Base-by-base conservation (phyloP, 2,329 filamentous ascomycete genomes). In the Uncinocarpus reesii region DNA sequence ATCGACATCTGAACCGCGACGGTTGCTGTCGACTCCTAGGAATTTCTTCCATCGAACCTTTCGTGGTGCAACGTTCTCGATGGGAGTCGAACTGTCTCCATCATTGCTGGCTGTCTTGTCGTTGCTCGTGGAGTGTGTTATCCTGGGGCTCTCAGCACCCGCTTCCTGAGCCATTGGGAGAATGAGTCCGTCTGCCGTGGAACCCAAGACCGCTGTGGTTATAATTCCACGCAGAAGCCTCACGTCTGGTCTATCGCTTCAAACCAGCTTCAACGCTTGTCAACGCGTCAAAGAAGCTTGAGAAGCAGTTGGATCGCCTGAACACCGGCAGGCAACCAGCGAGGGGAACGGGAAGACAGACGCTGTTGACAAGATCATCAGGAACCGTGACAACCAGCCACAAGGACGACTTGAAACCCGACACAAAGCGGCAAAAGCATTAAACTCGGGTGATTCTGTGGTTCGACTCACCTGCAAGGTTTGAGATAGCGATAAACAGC, bases 31-130 rank as follows among this genome's bases (percentile, higher is more conserved):
- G 13, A 53, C 37, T 2, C 54, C 47, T 16, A 56, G 23, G n/a
- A 53, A 43, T 20, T 41, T 50, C 28, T 50, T 54, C 54, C 54
- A 56, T 34, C 23, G 48, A 28, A 49, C 18, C 16, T 36, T 38
- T 21, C 40, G 28, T 10, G 20, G 21, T 26, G 29, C 16, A 24
- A 28, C 20, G 2, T 24, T 20, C 4, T 36, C 18, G 7, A 15
- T 24, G n/a, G 23, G 8, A 20, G 13, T 20, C 2, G 24, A 26
- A 8, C 11, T 13, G 18, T 28, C 20, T 16, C 45, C 35, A 36
- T 29, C 23, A 15, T 38, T 29, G 7, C 21, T 28, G 16, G 7
- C 34, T 1, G 34, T 21, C 2, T 36, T 20, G 4, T 35, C 31
- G 21, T 31, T 46, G 32, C 32, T 46, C 15, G 23, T 21, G 18